Evolutionary conservation across 208 protist genomes (phyloP), one percentile per base, ranked within the genome.

Genomic region (Naegleria gruberi): DNA sequence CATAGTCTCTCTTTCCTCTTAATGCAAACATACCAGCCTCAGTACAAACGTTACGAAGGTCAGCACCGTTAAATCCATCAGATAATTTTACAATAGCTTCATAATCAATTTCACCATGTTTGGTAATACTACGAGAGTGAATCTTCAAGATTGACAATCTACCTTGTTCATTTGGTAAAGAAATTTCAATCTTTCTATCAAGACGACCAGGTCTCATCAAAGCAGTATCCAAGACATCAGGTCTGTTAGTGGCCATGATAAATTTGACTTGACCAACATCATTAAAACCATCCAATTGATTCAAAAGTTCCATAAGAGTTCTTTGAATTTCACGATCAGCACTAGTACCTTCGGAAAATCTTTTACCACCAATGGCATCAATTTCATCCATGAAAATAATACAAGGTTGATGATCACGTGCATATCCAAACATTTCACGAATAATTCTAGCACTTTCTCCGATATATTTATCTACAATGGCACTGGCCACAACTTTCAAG

Each of bases 361-460:
- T 94, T 86, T 98, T 96, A 30, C 98, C 98, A 89, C 98, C 99
- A 89, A 99, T 99, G 42, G 99, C 99, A 91, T 99, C 99, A 89
- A 99, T 98, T 94, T 99, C 99, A 94, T 99, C 99, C 94, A 99
- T 99, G 93, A 99, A 99, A 90, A 99, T 99, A 90, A 99, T 98
- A 93, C 99, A 99, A 19, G 99, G 98, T 94, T 99, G 94, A 94
- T 99, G 97, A 74, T 99, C 98, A 12, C 96, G 94, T 26, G 97
- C 96, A 94, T 97, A 98, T 92, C 96, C 98, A 94, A 99, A 99
- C 98, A 99, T 99, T 92, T 99, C 98, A 65, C 99, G 96, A 91
- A 99, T 98, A 40, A 99, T 94, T 47, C 99, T 95, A 26, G 98
- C 98, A 34, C 95, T 98, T 94, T 99, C 99, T 87, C 99, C 99